These are phyloP conservation scores for Cercophora newfieldiana DNA, from an alignment of 495 filamentous ascomycete genomes.

Conservation along the genomic window DNA sequence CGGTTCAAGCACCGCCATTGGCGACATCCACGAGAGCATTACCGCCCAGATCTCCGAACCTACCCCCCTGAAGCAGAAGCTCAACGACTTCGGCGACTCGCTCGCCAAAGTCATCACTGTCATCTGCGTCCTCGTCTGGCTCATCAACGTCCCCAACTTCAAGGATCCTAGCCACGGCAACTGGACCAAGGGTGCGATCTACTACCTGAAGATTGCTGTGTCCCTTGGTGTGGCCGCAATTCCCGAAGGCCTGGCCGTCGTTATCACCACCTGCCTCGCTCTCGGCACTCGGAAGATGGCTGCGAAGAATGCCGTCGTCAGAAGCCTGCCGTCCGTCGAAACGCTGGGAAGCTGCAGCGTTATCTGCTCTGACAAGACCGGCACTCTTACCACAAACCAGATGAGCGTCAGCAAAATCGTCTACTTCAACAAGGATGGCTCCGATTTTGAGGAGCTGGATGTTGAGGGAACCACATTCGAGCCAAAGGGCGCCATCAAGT, in stretches of 20 bases:
- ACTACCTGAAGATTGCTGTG: constrained; percentile 99
- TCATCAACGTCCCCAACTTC: constrained; percentile 98
- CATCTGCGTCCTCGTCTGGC: constrained; percentile 94
- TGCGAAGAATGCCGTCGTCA: constrained; percentile 93
- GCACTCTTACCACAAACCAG: constrained; percentile 97
- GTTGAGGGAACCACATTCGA: constrained; percentile 94
- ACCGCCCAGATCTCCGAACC: constrained; percentile 96
- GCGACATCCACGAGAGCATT: constrained; percentile 98
- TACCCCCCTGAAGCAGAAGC: constrained; percentile 95
- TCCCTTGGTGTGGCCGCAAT: constrained; percentile 98
- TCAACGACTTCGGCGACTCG: constrained; percentile 97
- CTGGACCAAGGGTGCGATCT: constrained; percentile 98
- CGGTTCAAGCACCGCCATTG: constrained; percentile 89
- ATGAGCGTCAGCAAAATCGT: constrained; percentile 98
- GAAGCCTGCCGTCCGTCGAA: constrained; percentile 94
- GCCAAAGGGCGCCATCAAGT: constrained; percentile 71
- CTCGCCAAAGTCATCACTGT: constrained; percentile 97
- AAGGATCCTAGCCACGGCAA: constrained; percentile 88
- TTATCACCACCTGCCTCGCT: constrained; percentile 95
- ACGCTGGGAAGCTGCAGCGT: constrained; percentile 98
- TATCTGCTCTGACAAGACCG: constrained; percentile 99
- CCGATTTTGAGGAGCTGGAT: constrained; percentile 79
- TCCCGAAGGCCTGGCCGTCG: constrained; percentile 93
- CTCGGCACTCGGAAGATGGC: constrained; percentile 98
- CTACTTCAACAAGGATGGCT: constrained; percentile 70